These are phyloP conservation scores for Cytospora paraplurivora DNA, from an alignment of 2,329 filamentous ascomycete species.

Conservation along the genomic window DNA sequence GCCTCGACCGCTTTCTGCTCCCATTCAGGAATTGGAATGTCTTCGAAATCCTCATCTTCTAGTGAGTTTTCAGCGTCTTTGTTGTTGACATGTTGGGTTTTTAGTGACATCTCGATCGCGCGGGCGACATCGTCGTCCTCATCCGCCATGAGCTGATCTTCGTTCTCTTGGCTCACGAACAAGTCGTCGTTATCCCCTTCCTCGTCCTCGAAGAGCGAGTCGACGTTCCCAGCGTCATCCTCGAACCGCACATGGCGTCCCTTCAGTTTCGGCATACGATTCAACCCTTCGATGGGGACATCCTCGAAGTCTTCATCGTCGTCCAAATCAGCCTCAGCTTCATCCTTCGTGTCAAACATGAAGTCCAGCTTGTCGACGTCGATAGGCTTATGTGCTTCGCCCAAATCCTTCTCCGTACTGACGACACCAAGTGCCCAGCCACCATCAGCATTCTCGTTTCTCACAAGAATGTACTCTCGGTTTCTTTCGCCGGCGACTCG, in stretches of 20 bases:
- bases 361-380: constrained; percentile 75
- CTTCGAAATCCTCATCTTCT: constrained; percentile 50
- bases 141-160: constrained; percentile 35
- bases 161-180: constrained; percentile 40
- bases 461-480: constrained; percentile 92
- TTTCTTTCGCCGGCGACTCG: constrained; percentile 83
- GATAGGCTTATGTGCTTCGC: constrained; percentile 83
- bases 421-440: constrained; percentile 97
- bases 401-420: constrained; percentile 77
- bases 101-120: constrained; percentile 84
- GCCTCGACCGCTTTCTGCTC: constrained; percentile 55
- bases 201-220: constrained; percentile 59
- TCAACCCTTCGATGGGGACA: constrained; percentile 86
- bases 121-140: constrained; percentile 68
- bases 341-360: constrained; percentile 57
- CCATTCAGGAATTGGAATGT: constrained; percentile 57
- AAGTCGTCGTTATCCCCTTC: constrained; percentile 34
- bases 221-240: constrained; percentile 32
- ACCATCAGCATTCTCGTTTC: constrained; percentile 91
- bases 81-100: constrained; percentile 56
- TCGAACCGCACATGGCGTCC: constrained; percentile 2
- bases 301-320: constrained; percentile 87
- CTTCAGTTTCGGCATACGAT: constrained; percentile 70
- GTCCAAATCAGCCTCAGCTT: constrained; percentile 64
- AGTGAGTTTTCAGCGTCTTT: constrained; percentile 42